phyloP scores from a whole-genome alignment of 2,329 filamentous ascomycete genomes.

The Fonsecaea erecta region DNA sequence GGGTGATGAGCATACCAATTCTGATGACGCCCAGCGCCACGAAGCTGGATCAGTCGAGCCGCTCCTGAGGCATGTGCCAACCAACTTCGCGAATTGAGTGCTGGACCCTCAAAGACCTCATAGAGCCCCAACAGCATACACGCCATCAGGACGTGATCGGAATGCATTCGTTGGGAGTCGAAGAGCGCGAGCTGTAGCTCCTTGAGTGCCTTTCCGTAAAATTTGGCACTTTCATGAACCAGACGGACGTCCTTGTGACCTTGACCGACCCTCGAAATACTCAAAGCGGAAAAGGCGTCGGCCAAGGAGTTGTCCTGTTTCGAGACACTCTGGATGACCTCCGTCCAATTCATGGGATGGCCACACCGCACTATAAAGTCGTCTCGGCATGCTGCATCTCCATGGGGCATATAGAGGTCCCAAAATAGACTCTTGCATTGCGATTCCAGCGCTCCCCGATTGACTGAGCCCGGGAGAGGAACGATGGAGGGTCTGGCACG shows the following conservation, averaged over 20 bases:
- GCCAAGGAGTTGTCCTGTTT: conserved; percentile 32
- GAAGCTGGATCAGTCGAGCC: conserved; percentile 33
- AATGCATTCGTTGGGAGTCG: conserved; percentile 41
- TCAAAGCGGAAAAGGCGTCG: conserved; percentile 36
- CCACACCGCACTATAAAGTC: conserved; percentile 30
- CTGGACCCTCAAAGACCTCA: conserved; percentile 37
- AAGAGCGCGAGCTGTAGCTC: conserved; percentile 46
- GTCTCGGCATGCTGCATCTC: conserved; percentile 29
- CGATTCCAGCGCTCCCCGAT: conserved; percentile 27
- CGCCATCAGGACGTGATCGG: conserved; percentile 45
- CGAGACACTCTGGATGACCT: conserved; percentile 28
- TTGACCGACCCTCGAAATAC: conserved; percentile 35
- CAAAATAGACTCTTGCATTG: conserved; percentile 36
- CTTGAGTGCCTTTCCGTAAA: conserved; percentile 44
- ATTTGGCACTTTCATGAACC: conserved; percentile 41
- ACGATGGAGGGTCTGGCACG: conserved; percentile 18
- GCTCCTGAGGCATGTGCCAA: conserved; percentile 35
- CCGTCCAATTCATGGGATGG: conserved; percentile 36
- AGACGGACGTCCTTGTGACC: conserved; percentile 38
- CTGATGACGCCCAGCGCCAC: conserved; percentile 30
- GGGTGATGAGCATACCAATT: conserved; percentile 31
- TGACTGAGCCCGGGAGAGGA: conserved; percentile 31
- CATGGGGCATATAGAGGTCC: conserved; percentile 33
- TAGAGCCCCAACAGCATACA: conserved; percentile 46
- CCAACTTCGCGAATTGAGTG: conserved; percentile 33